Percentiles rank a stretch among this genome's conserved stretches.
Conservation (phyloP, 768 basidiomycete species). For the Plicaturopsis crispa region DNA sequence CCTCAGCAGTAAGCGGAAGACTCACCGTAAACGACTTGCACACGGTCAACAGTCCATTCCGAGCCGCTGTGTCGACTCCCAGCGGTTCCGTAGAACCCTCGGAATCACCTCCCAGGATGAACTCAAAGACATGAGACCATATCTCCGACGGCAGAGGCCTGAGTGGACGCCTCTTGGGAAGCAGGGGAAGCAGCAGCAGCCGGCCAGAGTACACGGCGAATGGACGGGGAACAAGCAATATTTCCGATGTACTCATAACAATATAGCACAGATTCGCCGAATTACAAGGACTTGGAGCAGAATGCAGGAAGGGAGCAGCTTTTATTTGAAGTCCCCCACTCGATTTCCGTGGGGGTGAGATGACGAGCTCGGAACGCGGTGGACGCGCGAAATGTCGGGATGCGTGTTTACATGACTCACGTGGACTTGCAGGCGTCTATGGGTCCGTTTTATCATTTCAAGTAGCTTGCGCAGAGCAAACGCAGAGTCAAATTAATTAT, state of each 20-base stretch:
- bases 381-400: too few relatives aligned
- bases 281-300: conserved; percentile 13
- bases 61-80: conserved; percentile 2
- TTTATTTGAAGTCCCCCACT: too few relatives aligned
- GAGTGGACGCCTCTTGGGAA: conserved; percentile 44
- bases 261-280: neutral
- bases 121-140: conserved; percentile 57
- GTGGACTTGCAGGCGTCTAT: too few relatives aligned
- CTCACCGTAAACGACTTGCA: conserved; percentile 34
- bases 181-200: conserved; percentile 60
- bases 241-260: conserved; percentile 25
- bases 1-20: too few relatives aligned
- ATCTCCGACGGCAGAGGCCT: conserved; percentile 62
- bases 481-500: too few relatives aligned
- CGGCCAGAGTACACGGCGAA: conserved; percentile 51
- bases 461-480: too few relatives aligned
- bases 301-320: conserved; percentile 7
- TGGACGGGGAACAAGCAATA: conserved; percentile 62
- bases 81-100: neutral
- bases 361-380: too few relatives aligned
- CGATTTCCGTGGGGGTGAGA: too few relatives aligned
- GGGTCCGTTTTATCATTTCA: too few relatives aligned
- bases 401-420: too few relatives aligned
- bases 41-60: conserved; percentile 24
- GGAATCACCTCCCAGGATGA: conserved; percentile 20